Percentiles rank a stretch among this genome's conserved stretches.
Evolutionary conservation across 495 filamentous ascomycete genomes (phyloP).

Genomic region (Rusavskia elegans): DNA sequence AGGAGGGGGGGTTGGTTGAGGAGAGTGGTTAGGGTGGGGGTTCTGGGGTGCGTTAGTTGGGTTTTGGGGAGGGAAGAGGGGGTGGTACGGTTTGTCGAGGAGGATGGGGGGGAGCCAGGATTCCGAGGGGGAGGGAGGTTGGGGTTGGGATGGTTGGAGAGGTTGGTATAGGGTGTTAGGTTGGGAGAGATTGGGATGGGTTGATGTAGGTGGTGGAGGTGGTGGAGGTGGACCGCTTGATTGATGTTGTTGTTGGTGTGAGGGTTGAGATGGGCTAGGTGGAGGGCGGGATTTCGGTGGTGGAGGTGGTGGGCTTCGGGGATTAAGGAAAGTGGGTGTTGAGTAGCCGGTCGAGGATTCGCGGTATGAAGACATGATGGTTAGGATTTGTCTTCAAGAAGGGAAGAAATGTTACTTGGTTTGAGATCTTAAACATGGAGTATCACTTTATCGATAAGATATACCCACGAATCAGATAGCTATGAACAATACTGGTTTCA

Average conservation of each 20-base stretch:
- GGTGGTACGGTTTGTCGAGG: conserved; percentile 58
- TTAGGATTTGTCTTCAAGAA: no score
- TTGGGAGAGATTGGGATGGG: background rate
- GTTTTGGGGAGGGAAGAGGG: conserved; percentile 45
- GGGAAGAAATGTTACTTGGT: no score
- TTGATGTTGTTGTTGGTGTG: background rate
- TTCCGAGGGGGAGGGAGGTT: conserved; percentile 7
- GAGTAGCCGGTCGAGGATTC: background rate
- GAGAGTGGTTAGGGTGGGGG: conserved; percentile 40
- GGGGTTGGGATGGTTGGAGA: background rate
- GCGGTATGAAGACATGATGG: no score
- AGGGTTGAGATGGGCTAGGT: background rate
- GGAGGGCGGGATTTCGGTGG: background rate
- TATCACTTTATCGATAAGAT: no score
- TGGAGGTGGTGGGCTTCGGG: background rate
- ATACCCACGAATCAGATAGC: no score
- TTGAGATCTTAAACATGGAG: no score
- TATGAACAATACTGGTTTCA: no score
- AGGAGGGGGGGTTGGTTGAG: conserved; percentile 44
- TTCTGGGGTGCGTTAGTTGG: conserved; percentile 32
- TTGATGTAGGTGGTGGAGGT: background rate
- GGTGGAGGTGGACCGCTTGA: background rate
- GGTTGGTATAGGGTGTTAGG: background rate
- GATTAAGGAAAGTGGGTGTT: background rate
- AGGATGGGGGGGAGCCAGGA: conserved; percentile 53